Conservation (phyloP, 192 early-diverging fungal genomes). For the Backusella parvicylindrica region DNA sequence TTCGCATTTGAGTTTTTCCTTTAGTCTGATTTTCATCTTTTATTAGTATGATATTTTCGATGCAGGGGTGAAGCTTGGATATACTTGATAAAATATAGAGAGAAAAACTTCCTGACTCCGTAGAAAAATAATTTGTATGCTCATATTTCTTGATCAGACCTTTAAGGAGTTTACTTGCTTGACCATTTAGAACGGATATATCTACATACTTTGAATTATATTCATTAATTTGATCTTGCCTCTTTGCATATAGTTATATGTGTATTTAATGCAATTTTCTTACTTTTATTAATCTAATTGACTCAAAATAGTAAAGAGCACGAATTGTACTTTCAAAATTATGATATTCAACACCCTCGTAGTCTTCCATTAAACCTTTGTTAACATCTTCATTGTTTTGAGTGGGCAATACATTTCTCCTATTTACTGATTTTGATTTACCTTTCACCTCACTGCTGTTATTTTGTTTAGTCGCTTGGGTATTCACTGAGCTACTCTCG, state of each 20-base stretch:
- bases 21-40: neutral
- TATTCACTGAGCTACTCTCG: no score
- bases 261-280: neutral
- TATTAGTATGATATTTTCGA: neutral
- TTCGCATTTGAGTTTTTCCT: neutral
- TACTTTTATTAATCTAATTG: neutral
- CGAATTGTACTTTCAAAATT: neutral
- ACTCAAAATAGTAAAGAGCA: neutral
- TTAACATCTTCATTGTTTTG: neutral
- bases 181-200: no score
- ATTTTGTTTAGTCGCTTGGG: no score
- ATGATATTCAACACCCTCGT: neutral
- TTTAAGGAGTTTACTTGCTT: neutral
- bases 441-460: no score
- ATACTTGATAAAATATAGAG: neutral
- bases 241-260: neutral
- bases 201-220: no score
- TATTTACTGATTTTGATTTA: no score
- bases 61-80: neutral
- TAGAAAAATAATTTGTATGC: neutral
- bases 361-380: neutral
- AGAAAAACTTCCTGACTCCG: neutral
- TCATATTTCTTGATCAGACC: neutral
- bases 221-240: no score
- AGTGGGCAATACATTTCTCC: no score